phyloP scores from a whole-genome alignment of 495 filamentous ascomycete genomes.

The Lasiosphaeris hirsuta region DNA sequence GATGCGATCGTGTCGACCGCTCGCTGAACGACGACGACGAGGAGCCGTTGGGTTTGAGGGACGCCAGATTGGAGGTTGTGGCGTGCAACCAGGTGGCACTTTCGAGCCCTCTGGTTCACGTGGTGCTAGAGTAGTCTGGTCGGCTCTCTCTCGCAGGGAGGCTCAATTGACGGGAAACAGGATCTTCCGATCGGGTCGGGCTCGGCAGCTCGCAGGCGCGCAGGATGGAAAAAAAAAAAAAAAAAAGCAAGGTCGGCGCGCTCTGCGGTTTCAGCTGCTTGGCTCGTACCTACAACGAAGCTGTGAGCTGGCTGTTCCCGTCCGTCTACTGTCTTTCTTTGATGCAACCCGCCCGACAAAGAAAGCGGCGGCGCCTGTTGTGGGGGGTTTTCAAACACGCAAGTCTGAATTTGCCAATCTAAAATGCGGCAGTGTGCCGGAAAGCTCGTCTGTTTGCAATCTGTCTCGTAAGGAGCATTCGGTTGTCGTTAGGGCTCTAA shows the following conservation, averaged over 20 bases:
- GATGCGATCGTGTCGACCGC: slow-evolving; percentile 36
- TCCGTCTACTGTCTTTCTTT: too few relatives aligned
- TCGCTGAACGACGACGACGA: slow-evolving; percentile 44
- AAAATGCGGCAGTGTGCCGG: too few relatives aligned
- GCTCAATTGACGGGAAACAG: background rate
- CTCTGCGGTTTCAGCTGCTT: background rate
- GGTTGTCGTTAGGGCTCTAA: too few relatives aligned
- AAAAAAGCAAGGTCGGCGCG: background rate
- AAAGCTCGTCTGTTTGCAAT: too few relatives aligned
- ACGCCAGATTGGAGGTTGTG: slow-evolving; percentile 36
- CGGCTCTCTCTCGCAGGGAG: slow-evolving; percentile 3
- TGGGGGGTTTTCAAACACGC: too few relatives aligned
- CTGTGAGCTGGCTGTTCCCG: too few relatives aligned
- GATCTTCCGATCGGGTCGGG: background rate
- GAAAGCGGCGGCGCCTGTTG: too few relatives aligned
- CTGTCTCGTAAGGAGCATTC: too few relatives aligned
- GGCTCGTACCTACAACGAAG: background rate
- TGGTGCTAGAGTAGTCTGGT: background rate
- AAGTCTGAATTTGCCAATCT: too few relatives aligned
- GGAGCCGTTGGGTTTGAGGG: slow-evolving; percentile 34
- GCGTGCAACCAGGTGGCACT: slow-evolving; percentile 24
- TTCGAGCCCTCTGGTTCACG: slow-evolving; percentile 17
- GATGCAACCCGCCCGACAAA: too few relatives aligned
- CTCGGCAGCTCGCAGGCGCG: background rate
- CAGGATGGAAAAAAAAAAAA: background rate